Conservation (phyloP, 345 rosid species). For the Populus deltoides region DNA sequence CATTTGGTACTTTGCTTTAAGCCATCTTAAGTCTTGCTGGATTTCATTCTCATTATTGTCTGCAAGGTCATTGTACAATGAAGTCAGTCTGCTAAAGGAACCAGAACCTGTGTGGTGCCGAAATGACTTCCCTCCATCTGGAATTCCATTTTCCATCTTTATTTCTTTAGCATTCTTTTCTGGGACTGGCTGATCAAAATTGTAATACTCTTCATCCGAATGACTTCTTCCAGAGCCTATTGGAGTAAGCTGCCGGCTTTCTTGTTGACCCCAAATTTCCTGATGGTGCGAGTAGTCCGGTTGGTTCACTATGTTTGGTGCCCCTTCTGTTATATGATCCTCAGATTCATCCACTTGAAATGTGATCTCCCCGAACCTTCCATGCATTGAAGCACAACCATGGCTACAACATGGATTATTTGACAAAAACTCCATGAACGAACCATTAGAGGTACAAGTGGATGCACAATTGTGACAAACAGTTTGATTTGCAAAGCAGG, state of each 20-base stretch:
- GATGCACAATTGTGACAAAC: slow-evolving; percentile 67
- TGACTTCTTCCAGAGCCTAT: slow-evolving; percentile 49
- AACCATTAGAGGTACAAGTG: slow-evolving; percentile 64
- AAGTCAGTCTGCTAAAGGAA: slow-evolving; percentile 31
- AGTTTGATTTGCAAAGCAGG: slow-evolving; percentile 46
- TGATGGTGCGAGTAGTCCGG: slow-evolving; percentile 31
- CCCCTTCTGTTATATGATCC: slow-evolving; percentile 31
- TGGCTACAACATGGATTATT: slow-evolving; percentile 46
- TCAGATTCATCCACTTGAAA: slow-evolving; percentile 49
- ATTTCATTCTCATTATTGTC: slow-evolving; percentile 41
- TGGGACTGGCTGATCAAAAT: slow-evolving; percentile 25
- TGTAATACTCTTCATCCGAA: slow-evolving; percentile 58
- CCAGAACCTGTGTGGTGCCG: slow-evolving; percentile 29
- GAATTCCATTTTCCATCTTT: slow-evolving; percentile 24
- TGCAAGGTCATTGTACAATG: slow-evolving; percentile 26
- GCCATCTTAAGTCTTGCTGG: slow-evolving; percentile 65
- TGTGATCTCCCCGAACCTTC: slow-evolving; percentile 78
- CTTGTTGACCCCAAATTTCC: slow-evolving; percentile 70
- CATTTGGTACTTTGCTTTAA: slow-evolving; percentile 57
- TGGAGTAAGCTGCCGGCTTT: slow-evolving; percentile 69
- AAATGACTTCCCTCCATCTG: slow-evolving; percentile 26
- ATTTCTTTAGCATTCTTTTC: slow-evolving; percentile 18
- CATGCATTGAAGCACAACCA: slow-evolving; percentile 75
- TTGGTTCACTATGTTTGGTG: slow-evolving; percentile 24
- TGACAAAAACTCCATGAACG: slow-evolving; percentile 48